A percentile compares a stretch with the other conserved stretches of the same genome.
Conservation (phyloP, 139 green algal species). For the Chlamydomonas asymmetrica region DNA sequence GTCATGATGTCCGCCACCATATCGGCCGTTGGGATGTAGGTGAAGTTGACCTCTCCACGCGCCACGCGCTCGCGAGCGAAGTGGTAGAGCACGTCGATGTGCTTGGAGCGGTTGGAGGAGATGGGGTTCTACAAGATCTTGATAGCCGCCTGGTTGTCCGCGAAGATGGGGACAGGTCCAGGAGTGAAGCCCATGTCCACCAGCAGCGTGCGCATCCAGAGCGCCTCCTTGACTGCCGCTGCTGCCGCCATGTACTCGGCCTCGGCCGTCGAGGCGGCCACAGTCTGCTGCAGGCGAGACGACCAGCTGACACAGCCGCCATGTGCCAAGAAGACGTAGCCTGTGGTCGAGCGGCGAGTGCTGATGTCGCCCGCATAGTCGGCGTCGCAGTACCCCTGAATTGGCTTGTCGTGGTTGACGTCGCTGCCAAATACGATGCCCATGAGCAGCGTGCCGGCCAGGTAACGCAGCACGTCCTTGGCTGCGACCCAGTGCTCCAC, state of each 20-base stretch:
- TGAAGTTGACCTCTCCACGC: constrained; percentile 17
- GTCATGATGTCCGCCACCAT: constrained; percentile 39
- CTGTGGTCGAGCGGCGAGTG: constrained; percentile 39
- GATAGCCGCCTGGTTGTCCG: constrained; percentile 47
- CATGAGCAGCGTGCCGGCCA: constrained; percentile 17
- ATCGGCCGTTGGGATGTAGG: constrained; percentile 12
- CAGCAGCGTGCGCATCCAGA: constrained; percentile 45
- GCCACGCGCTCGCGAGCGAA: constrained; percentile 31
- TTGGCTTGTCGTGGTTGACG: too few relatives aligned
- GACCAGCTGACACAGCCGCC: constrained; percentile 45
- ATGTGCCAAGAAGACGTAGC: too few relatives aligned
- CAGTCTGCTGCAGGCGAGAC: constrained; percentile 45
- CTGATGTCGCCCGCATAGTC: constrained; percentile 42
- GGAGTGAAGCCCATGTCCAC: constrained; percentile 18
- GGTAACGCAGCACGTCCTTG: constrained; percentile 30
- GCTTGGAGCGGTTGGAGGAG: constrained; percentile 34
- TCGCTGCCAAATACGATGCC: constrained; percentile 11
- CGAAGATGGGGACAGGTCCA: constrained; percentile 3
- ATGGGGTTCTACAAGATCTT: constrained; percentile 33
- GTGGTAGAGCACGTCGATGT: constrained; percentile 46
- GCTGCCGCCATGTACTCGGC: constrained; percentile 54
- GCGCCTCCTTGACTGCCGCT: constrained; percentile 41
- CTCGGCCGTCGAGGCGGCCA: constrained; percentile 47
- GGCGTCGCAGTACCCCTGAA: constrained; percentile 50
- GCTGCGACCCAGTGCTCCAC: constrained; percentile 41